Conservation (phyloP, 2,329 filamentous ascomycete species). For the Trichoderma semiorbis region DNA sequence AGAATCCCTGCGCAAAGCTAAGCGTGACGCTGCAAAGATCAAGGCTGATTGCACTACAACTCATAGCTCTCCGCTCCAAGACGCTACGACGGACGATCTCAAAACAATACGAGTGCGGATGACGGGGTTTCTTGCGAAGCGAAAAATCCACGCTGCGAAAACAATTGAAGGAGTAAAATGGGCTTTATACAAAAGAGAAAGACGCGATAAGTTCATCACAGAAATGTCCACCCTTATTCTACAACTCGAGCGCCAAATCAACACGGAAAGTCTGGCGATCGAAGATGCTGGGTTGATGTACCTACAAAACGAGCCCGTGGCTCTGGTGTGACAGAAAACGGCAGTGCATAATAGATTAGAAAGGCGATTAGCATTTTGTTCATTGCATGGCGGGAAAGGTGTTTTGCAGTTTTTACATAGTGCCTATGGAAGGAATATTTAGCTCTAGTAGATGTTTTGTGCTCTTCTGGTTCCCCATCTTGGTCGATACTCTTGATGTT, state of each 20-base stretch:
- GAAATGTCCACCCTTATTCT: background rate
- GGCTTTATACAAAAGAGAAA: constrained; percentile 1
- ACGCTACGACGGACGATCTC: background rate
- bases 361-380: background rate
- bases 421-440: background rate
- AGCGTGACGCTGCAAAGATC: background rate
- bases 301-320: background rate
- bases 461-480: background rate
- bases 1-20: background rate
- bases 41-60: background rate
- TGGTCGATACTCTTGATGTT: background rate
- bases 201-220: background rate
- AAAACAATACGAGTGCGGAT: background rate
- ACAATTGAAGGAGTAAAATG: background rate
- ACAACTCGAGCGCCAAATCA: background rate
- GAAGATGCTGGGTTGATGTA: background rate
- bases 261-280: background rate
- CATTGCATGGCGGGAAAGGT: background rate
- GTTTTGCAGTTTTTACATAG: background rate
- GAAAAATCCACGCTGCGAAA: background rate
- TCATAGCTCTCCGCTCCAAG: background rate
- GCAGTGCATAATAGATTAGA: background rate
- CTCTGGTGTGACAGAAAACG: background rate
- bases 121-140: background rate
- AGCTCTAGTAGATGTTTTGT: background rate